Evolutionary conservation across 2,329 filamentous ascomycete genomes (phyloP).

Genomic region (Helotiales sp.): DNA sequence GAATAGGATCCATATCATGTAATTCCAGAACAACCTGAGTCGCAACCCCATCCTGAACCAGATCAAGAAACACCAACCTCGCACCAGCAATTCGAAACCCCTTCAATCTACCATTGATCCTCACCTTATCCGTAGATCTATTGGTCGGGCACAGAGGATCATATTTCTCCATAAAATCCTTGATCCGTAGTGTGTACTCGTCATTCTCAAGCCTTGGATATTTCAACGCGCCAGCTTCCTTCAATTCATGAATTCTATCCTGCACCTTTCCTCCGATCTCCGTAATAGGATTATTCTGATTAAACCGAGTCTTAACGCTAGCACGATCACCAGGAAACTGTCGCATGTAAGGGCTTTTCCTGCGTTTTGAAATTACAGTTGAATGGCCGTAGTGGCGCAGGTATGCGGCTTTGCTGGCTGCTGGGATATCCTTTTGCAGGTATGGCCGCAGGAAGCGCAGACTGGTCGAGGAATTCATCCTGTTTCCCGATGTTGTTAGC

Average conservation of each 20-base stretch:
- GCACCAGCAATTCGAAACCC: constrained; percentile 68
- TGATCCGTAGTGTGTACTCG: constrained; percentile 36
- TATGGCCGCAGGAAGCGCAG: constrained; percentile 58
- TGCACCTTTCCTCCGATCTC: constrained; percentile 25
- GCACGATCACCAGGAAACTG: not conserved
- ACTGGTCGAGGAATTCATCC: constrained; percentile 46
- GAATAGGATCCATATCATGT: constrained; percentile 42
- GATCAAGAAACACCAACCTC: constrained; percentile 81
- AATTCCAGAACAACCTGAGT: constrained; percentile 78
- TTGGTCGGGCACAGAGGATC: not conserved
- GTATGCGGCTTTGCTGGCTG: constrained; percentile 42
- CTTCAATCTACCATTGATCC: not conserved
- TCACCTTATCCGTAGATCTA: not conserved
- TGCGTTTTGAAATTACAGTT: not conserved
- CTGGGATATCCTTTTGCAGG: constrained; percentile 43
- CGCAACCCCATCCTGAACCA: constrained; percentile 69
- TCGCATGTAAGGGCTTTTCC: too few species aligned
- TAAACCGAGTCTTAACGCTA: not conserved
- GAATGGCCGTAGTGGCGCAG: constrained; percentile 43
- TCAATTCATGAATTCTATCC: constrained; percentile 56
- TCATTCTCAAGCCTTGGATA: constrained; percentile 53
- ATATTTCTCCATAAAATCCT: constrained; percentile 34
- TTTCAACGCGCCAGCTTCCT: constrained; percentile 47
- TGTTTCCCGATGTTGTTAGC: constrained; percentile 28
- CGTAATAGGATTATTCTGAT: not conserved